Evolutionary conservation across 2,329 filamentous ascomycete genomes (phyloP).

Genomic region (Cryphonectria parasitica): DNA sequence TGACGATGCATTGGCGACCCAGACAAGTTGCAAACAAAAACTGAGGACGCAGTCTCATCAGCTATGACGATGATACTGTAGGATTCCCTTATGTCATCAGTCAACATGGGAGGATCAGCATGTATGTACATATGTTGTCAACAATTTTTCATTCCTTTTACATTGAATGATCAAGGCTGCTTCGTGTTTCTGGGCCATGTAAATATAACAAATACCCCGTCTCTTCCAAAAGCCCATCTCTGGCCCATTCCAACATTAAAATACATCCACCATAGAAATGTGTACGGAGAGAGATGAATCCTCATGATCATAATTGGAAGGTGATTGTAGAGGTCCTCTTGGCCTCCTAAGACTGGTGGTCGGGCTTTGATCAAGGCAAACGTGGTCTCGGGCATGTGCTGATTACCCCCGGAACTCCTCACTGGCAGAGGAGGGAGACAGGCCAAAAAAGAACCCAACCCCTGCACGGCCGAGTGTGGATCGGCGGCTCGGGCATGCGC

Average conservation of each 20-base stretch:
- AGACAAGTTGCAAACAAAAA: not conserved
- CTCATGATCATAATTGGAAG: not conserved
- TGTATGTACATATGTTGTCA: not conserved
- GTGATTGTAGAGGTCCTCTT: not conserved
- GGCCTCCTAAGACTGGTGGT: not conserved
- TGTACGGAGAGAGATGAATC: not conserved
- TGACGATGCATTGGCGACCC: slow-evolving; percentile 10
- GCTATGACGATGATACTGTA: not conserved
- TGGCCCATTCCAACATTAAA: not conserved
- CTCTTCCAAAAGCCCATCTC: not conserved
- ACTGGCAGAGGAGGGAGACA: not conserved
- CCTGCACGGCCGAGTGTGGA: slow-evolving; percentile 14
- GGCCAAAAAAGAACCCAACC: not conserved
- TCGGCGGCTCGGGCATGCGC: slow-evolving; percentile 20
- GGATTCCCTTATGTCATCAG: not conserved
- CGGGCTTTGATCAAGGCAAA: not conserved
- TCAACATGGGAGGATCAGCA: not conserved
- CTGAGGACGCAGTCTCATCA: not conserved
- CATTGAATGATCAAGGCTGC: too few relatives aligned
- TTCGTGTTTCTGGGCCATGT: not conserved
- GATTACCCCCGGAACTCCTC: not conserved
- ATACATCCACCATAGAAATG: not conserved
- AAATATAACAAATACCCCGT: not conserved
- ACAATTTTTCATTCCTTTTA: not conserved
- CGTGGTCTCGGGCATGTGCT: slow-evolving; percentile 17